phyloP scores from a whole-genome alignment of 2,329 filamentous ascomycete species.

The Fusarium continuum region DNA sequence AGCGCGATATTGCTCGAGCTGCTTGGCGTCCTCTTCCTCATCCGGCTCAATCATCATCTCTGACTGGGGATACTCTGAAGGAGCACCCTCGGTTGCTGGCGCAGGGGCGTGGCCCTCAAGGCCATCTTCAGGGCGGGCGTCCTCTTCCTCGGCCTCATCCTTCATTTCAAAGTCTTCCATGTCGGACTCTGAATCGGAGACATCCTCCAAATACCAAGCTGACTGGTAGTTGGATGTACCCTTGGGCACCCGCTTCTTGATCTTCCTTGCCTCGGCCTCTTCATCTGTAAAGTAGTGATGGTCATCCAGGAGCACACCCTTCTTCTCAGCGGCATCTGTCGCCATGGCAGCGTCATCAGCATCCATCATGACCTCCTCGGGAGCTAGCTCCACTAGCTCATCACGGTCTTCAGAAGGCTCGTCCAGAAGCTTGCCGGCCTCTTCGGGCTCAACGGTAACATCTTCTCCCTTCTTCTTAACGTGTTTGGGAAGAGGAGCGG shows the following conservation, averaged over 20 bases:
- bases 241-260: conserved; percentile 81
- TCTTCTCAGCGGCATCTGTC: conserved; percentile 62
- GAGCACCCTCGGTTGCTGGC: conserved; percentile 78
- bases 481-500: conserved; percentile 72
- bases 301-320: conserved; percentile 92
- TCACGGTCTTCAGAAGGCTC: conserved; percentile 82
- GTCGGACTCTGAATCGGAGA: conserved; percentile 87
- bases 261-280: conserved; percentile 56
- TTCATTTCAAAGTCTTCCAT: conserved; percentile 72
- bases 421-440: conserved; percentile 69
- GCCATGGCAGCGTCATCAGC: conserved; percentile 59
- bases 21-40: conserved; percentile 79
- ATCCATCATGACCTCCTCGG: conserved; percentile 82
- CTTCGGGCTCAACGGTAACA: conserved; percentile 76
- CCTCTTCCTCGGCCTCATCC: conserved; percentile 64
- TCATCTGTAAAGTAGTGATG: conserved; percentile 97
- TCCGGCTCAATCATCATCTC: conserved; percentile 90
- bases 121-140: conserved; percentile 82
- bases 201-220: conserved; percentile 87
- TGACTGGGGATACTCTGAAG: conserved; percentile 91
- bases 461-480: conserved; percentile 71
- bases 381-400: conserved; percentile 82
- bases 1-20: conserved; percentile 82
- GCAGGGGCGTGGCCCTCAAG: conserved; percentile 73
- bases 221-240: conserved; percentile 95